Percentiles rank a stretch among this genome's conserved stretches.
These are phyloP conservation scores for Colletotrichum viniferum DNA, from an alignment of 2,329 filamentous ascomycete genomes.

Conservation along the genomic window DNA sequence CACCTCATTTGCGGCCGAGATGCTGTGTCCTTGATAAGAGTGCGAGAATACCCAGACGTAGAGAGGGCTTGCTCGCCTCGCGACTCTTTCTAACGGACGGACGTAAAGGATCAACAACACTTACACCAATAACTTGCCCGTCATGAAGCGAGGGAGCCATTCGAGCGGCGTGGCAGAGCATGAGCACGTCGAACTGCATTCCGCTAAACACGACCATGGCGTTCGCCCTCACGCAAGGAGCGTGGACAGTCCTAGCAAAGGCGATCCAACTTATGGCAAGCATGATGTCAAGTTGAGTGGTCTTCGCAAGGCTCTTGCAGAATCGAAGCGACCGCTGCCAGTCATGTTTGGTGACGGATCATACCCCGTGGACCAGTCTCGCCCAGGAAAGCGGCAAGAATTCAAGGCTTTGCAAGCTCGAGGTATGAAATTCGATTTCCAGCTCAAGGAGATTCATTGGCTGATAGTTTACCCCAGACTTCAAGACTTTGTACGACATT, in stretches of 20 bases:
- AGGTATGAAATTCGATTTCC: slow-evolving; percentile 35
- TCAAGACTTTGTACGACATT: slow-evolving; percentile 66
- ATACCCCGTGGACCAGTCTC: slow-evolving; percentile 52
- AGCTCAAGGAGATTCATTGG: background rate
- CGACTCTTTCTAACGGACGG: background rate
- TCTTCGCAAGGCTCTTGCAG: slow-evolving; percentile 39
- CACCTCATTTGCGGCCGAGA: background rate
- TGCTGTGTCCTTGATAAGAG: background rate
- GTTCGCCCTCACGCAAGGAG: background rate
- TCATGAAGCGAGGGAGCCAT: slow-evolving; percentile 2
- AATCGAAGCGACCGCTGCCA: slow-evolving; percentile 66
- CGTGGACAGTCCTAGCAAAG: background rate
- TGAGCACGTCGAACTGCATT: background rate
- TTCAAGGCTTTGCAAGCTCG: slow-evolving; percentile 57
- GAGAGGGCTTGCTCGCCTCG: background rate
- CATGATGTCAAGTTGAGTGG: slow-evolving; percentile 4
- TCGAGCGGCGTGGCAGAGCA: background rate
- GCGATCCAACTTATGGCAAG: background rate
- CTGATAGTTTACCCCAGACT: slow-evolving; percentile 44
- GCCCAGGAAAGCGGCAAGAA: slow-evolving; percentile 59
- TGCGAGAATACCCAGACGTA: background rate
- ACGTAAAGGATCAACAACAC: background rate
- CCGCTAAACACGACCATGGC: background rate
- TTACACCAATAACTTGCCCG: background rate
- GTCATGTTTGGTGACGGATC: slow-evolving; percentile 67